A percentile compares a stretch with the other conserved stretches of the same genome.
Evolutionary conservation across 768 basidiomycete species (phyloP).

Genomic region (Hemileccinum impolitum): DNA sequence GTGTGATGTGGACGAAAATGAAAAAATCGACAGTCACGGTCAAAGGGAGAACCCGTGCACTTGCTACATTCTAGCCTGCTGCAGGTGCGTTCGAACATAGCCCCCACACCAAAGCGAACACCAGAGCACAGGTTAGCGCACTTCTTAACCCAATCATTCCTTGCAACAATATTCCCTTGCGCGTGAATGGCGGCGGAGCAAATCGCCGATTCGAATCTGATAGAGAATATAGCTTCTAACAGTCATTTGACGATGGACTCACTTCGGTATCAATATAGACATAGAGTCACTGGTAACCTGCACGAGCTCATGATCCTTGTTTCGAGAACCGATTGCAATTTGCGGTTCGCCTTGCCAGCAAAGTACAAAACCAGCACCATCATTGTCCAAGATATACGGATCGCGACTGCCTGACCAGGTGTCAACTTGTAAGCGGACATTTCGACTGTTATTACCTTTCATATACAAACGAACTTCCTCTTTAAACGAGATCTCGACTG

Average conservation of each 20-base stretch:
- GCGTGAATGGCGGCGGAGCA: slow-evolving; percentile 12
- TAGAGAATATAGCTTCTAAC: slow-evolving; percentile 1
- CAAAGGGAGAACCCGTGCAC: slow-evolving; percentile 60
- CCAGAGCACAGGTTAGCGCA: slow-evolving; percentile 84
- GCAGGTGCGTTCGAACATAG: slow-evolving; percentile 81
- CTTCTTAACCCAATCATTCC: slow-evolving; percentile 55
- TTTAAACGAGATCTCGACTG: slow-evolving; percentile 58
- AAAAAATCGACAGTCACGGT: slow-evolving; percentile 78
- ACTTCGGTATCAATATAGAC: slow-evolving; percentile 85
- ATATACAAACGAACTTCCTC: slow-evolving; percentile 76
- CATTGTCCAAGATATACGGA: slow-evolving; percentile 65
- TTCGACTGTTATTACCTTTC: slow-evolving; percentile 57
- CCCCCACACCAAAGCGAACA: slow-evolving; percentile 82
- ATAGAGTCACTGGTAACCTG: slow-evolving; percentile 81
- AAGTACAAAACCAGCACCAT: slow-evolving; percentile 84
- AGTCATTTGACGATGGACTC: slow-evolving; percentile 27
- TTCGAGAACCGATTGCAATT: slow-evolving; percentile 65
- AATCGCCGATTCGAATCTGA: slow-evolving; percentile 20
- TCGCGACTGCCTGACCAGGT: slow-evolving; percentile 65
- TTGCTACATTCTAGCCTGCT: slow-evolving; percentile 53
- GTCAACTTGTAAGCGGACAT: slow-evolving; percentile 9
- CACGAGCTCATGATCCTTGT: slow-evolving; percentile 71
- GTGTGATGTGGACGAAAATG: slow-evolving; percentile 78
- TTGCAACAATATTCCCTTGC: slow-evolving; percentile 19
- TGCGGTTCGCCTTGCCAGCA: slow-evolving; percentile 78